A percentile compares a stretch with the other conserved stretches of the same genome.
These are phyloP conservation scores for Trichoderma virens DNA, from an alignment of 495 filamentous ascomycete species.

Conservation along the genomic window DNA sequence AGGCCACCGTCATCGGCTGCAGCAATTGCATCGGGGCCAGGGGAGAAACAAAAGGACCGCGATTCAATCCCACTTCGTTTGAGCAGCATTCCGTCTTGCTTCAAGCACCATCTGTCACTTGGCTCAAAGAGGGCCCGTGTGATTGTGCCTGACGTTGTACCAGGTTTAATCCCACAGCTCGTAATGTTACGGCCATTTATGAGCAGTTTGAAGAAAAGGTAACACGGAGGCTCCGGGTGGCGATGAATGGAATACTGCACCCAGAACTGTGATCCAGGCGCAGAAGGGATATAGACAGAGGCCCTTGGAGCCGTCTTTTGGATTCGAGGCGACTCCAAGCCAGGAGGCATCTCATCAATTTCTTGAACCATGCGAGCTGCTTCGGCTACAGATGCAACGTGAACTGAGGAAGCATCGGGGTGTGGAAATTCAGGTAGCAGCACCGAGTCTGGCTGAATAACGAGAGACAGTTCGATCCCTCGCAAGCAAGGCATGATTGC, in stretches of 20 bases:
- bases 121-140: conserved; percentile 39
- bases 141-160: conserved; percentile 25
- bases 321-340: neutral
- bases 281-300: conserved; percentile 44
- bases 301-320: conserved; percentile 29
- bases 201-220: conserved; percentile 42
- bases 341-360: neutral
- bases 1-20: conserved; percentile 42
- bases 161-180: conserved; percentile 39
- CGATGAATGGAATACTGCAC: neutral
- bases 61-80: conserved; percentile 30
- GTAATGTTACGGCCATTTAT: conserved; percentile 40
- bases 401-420: conserved; percentile 38
- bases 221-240: conserved; percentile 22
- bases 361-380: neutral
- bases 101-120: conserved; percentile 15
- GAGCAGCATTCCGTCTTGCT: conserved; percentile 16
- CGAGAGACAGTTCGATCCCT: conserved; percentile 36
- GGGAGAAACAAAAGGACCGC: conserved; percentile 35
- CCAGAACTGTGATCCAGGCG: conserved; percentile 28
- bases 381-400: conserved; percentile 14
- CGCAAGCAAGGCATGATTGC: conserved; percentile 40
- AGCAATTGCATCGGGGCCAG: conserved; percentile 25
- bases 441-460: conserved; percentile 22
- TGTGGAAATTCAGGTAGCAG: conserved; percentile 42